These are phyloP conservation scores for Nigrospora osmanthi DNA, from an alignment of 2,329 filamentous ascomycete species.

Conservation along the genomic window DNA sequence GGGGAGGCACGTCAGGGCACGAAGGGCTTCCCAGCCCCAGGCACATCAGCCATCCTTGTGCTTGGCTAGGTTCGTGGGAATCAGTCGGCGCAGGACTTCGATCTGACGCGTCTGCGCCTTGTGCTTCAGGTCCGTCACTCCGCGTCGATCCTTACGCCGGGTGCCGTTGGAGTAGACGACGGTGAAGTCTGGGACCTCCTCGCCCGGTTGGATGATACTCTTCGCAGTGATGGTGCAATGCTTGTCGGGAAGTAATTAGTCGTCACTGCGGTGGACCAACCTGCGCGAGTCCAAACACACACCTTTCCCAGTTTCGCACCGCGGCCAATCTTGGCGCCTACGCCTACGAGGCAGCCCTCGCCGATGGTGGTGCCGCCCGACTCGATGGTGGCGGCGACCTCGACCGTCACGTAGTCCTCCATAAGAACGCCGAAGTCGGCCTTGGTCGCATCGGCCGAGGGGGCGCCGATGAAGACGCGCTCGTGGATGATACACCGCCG, in stretches of 20 bases:
- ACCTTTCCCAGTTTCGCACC: conserved; percentile 58
- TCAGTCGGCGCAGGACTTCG: conserved; percentile 57
- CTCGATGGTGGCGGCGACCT: conserved; percentile 53
- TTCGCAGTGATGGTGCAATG: conserved; percentile 65
- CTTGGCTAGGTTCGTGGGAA: conserved; percentile 54
- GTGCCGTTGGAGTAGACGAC: conserved; percentile 62
- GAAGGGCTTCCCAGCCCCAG: too few species aligned
- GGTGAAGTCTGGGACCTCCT: conserved; percentile 56
- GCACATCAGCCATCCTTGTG: conserved; percentile 14
- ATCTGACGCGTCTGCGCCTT: conserved; percentile 60
- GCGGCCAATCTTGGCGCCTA: conserved; percentile 50
- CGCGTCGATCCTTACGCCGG: conserved; percentile 48
- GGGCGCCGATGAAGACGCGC: conserved; percentile 46
- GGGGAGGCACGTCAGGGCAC: too few species aligned
- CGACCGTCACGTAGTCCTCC: conserved; percentile 54
- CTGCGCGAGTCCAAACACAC: conserved; percentile 13
- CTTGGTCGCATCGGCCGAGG: conserved; percentile 16
- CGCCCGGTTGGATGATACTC: conserved; percentile 49
- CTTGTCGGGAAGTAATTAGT: conserved; percentile 21
- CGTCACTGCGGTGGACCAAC: background rate
- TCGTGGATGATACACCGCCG: conserved; percentile 79
- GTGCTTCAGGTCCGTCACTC: conserved; percentile 55
- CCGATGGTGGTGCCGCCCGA: conserved; percentile 54
- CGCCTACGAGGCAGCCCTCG: conserved; percentile 52
- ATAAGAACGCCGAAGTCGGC: conserved; percentile 43